Conservation (phyloP, 768 basidiomycete genomes). For the Lactarius indigo region DNA sequence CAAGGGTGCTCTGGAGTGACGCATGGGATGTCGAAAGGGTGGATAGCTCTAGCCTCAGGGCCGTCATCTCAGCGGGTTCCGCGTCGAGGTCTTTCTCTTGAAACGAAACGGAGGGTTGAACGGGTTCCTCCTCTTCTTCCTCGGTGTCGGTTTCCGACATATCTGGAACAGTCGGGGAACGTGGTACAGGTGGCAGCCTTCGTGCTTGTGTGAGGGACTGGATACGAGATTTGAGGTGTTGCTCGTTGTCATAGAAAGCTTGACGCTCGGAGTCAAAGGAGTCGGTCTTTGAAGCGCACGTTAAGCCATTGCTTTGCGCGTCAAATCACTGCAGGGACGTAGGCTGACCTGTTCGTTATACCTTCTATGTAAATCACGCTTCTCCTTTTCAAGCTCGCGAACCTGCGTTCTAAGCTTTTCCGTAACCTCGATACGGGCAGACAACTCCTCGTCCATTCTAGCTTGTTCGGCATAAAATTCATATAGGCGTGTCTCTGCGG, state of each 20-base stretch:
- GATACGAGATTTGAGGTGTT: constrained; percentile 88
- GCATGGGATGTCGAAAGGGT: constrained; percentile 83
- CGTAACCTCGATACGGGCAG: constrained; percentile 74
- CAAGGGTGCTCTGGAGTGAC: constrained; percentile 78
- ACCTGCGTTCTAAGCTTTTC: constrained; percentile 80
- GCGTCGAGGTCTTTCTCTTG: constrained; percentile 62
- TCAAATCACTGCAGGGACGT: constrained; percentile 4
- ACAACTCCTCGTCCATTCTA: constrained; percentile 78
- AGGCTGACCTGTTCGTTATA: constrained; percentile 81
- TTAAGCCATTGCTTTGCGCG: constrained; percentile 12
- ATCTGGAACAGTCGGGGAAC: constrained; percentile 30
- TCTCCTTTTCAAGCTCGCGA: constrained; percentile 86
- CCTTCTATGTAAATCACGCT: constrained; percentile 72
- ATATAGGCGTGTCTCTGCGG: constrained; percentile 67
- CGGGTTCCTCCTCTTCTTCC: constrained; percentile 39
- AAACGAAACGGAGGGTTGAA: constrained; percentile 29
- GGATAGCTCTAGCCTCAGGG: constrained; percentile 77
- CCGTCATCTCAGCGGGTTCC: constrained; percentile 86
- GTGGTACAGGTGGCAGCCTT: constrained; percentile 41
- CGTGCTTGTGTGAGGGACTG: constrained; percentile 70
- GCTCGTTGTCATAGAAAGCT: constrained; percentile 89
- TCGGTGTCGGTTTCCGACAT: constrained; percentile 36
- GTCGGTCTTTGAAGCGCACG: constrained; percentile 48
- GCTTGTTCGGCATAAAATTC: constrained; percentile 81
- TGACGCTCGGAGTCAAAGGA: constrained; percentile 92